Evolutionary conservation across 2,329 filamentous ascomycete species (phyloP).

Genomic region (Ophiostoma populinum): DNA sequence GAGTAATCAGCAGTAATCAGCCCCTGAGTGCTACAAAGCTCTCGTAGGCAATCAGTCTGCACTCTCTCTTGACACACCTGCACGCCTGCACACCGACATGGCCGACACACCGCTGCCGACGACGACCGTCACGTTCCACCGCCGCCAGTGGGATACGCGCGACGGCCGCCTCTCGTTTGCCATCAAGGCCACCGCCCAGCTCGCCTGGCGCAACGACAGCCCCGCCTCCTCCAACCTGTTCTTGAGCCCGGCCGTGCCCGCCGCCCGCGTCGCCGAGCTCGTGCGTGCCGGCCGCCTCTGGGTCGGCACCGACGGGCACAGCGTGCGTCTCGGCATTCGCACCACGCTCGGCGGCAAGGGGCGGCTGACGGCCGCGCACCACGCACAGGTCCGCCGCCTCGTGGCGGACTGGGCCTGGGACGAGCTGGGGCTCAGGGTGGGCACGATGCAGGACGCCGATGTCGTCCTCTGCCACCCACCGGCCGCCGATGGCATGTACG

Average conservation of each 20-base stretch:
- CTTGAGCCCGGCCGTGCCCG: background rate
- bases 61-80: background rate
- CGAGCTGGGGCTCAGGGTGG: slow-evolving; percentile 3
- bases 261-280: slow-evolving; percentile 8
- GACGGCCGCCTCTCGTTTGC: slow-evolving; percentile 4
- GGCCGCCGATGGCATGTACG: slow-evolving; percentile 6
- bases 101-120: background rate
- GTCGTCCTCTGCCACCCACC: slow-evolving; percentile 7
- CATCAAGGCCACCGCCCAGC: slow-evolving; percentile 6
- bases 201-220: slow-evolving; percentile 7
- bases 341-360: slow-evolving; percentile 3
- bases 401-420: slow-evolving; percentile 4
- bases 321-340: slow-evolving; percentile 5
- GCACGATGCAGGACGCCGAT: background rate
- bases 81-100: background rate
- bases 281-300: slow-evolving; percentile 10
- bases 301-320: slow-evolving; percentile 7
- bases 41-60: background rate
- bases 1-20: too few relatives aligned
- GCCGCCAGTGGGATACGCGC: slow-evolving; percentile 2
- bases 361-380: background rate
- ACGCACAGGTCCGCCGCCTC: background rate
- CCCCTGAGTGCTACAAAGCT: too few relatives aligned
- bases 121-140: slow-evolving; percentile 2
- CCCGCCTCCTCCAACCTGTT: slow-evolving; percentile 1